These are phyloP conservation scores for Sphaerobolus stellatus DNA, from an alignment of 1,284 basidiomycete species.

Conservation along the genomic window DNA sequence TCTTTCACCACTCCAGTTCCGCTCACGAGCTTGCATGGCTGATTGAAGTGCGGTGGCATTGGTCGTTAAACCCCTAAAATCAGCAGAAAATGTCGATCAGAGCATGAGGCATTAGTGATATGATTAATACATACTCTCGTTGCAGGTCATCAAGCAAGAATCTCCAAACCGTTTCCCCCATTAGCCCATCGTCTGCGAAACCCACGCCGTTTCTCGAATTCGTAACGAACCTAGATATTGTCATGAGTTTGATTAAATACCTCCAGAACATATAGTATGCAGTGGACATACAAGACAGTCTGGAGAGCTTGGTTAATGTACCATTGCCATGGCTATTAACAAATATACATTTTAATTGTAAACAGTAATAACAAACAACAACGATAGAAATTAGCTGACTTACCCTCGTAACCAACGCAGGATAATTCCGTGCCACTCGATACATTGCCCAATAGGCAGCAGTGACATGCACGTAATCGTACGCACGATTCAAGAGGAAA, in stretches of 20 bases:
- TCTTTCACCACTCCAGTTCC: constrained; percentile 45
- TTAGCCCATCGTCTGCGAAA: constrained; percentile 49
- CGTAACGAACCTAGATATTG: constrained; percentile 16
- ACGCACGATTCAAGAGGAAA: constrained; percentile 52
- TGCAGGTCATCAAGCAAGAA: constrained; percentile 52
- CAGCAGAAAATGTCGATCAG: background rate
- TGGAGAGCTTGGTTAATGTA: constrained; percentile 55
- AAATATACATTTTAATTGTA: background rate
- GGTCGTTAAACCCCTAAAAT: constrained; percentile 37
- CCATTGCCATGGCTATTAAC: constrained; percentile 50
- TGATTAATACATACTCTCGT: constrained; percentile 33
- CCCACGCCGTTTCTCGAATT: constrained; percentile 50
- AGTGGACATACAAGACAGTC: constrained; percentile 35
- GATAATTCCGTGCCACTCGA: constrained; percentile 59
- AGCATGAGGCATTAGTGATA: background rate
- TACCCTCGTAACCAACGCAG: constrained; percentile 40
- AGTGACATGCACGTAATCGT: constrained; percentile 59
- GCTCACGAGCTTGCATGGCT: constrained; percentile 47
- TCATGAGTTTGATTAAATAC: background rate
- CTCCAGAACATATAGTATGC: background rate
- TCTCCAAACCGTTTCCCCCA: constrained; percentile 58
- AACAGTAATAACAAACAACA: background rate
- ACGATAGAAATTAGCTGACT: background rate
- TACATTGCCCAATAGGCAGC: constrained; percentile 60
- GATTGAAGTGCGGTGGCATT: constrained; percentile 50